Evolutionary conservation across 352 stramenopile genomes (phyloP), one percentile per base, ranked within the genome.

Genomic region (Globisporangium echinulatum): DNA sequence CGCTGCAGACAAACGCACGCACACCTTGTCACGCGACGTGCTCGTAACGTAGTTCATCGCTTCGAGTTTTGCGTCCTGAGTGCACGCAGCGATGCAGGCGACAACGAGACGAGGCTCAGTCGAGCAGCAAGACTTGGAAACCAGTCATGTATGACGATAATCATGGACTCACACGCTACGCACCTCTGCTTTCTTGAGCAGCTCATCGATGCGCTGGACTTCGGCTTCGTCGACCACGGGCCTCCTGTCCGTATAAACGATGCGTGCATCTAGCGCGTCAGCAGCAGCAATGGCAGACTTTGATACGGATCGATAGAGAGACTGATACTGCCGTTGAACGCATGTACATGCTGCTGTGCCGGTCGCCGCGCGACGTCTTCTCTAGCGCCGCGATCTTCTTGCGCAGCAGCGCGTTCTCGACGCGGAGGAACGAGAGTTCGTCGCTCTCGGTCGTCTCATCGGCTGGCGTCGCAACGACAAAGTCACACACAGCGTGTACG

Each of bases 171-270:
- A 17, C 50, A 42, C n/a, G 14, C 1, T 37, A 13, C n/a, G 7
- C 42, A 79, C 73, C 57, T 88, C 78, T 44, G 84, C 84, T 73
- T 84, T 88, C 64, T 85, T 82, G 15, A 93, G 62, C n/a, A 93
- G 43, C n/a, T 69, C 62, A 36, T 91, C 79, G 53, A 93, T 90
- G 43, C 82, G 76, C 38, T 86, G 66, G 46, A 93, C 74, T 47
- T 90, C 79, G 5, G 68, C 58, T 15, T 87, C 77, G 36, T 87
- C 73, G 0, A 87, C 61, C 0, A 82, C 56, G 1, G 86, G 56
- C 54, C 73, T 85, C 15, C 77, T 90, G 19, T 43, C 13, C 7
- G 13, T 15, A 15, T 14, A 7, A 17, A 15, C 39, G 39, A 11
- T 43, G 39, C 39, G 39, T 43, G 39, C 7, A 43, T 33, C 25